Evolutionary conservation across 331 rosid genomes (phyloP).

Genomic region (Prunus yedoensis): DNA sequence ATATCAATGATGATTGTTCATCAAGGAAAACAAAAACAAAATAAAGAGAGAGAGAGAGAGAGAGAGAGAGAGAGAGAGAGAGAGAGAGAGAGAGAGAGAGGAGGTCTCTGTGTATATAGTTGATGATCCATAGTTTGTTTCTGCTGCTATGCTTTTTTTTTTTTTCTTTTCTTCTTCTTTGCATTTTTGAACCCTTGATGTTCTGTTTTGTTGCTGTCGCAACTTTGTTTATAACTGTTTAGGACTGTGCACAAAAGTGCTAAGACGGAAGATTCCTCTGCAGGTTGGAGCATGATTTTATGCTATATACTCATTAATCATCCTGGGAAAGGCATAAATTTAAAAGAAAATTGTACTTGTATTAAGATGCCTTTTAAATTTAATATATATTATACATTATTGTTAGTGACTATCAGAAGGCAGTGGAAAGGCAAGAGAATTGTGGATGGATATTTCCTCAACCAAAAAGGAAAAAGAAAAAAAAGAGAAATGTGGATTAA

Average conservation of each 20-base stretch:
- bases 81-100: background rate
- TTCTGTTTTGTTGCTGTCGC: background rate
- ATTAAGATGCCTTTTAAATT: background rate
- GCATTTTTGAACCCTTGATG: slow-evolving; percentile 9
- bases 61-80: background rate
- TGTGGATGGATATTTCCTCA: no score
- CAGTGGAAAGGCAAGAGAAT: no score
- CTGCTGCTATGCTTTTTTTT: background rate
- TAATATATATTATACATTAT: no score
- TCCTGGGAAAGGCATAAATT: background rate
- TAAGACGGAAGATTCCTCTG: slow-evolving; percentile 20
- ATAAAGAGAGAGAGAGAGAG: no score
- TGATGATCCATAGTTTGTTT: slow-evolving; percentile 3
- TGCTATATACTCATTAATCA: slow-evolving; percentile 2
- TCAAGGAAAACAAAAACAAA: background rate
- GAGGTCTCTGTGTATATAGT: background rate
- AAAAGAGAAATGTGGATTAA: background rate
- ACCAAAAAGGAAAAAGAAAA: background rate
- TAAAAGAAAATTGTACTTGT: background rate
- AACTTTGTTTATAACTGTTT: slow-evolving; percentile 12
- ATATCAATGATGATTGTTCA: background rate
- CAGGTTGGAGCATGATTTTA: slow-evolving; percentile 2
- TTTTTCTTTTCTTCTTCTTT: no score
- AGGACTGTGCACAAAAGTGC: background rate
- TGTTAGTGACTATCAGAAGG: no score